Evolutionary conservation across 371 early-diverging fungal genomes (phyloP).

Genomic region (Mucor racemosus): DNA sequence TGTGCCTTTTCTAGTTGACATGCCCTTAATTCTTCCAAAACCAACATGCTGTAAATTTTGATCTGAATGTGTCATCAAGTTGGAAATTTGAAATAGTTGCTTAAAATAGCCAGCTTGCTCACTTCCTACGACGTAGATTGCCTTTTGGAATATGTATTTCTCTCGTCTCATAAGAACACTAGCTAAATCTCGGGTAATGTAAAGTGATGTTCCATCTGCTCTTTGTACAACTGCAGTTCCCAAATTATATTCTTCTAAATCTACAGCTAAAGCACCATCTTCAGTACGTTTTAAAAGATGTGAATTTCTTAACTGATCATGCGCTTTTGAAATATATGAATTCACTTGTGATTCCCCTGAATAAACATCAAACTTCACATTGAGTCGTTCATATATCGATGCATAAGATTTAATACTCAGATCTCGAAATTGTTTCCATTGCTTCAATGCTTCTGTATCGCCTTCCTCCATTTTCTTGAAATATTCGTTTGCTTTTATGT

Average conservation of each 20-base stretch:
- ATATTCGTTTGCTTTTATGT: constrained; percentile 86
- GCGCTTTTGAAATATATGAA: constrained; percentile 69
- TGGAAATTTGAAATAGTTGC: constrained; percentile 90
- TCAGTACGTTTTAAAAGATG: constrained; percentile 57
- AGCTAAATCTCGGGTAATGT: constrained; percentile 96
- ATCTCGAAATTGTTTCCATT: constrained; percentile 91
- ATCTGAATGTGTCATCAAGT: constrained; percentile 38
- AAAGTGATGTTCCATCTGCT: constrained; percentile 93
- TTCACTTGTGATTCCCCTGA: constrained; percentile 95
- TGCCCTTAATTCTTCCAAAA: constrained; percentile 95
- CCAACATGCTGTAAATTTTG: constrained; percentile 73
- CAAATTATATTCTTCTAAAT: constrained; percentile 75
- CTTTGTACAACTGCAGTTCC: constrained; percentile 82
- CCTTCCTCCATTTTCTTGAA: constrained; percentile 95
- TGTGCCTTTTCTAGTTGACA: constrained; percentile 96
- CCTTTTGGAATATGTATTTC: constrained; percentile 73
- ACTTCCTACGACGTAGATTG: constrained; percentile 92
- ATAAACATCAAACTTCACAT: constrained; percentile 94
- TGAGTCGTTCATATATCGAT: constrained; percentile 84
- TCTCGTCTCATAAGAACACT: constrained; percentile 85
- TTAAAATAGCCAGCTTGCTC: constrained; percentile 93
- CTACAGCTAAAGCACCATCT: constrained; percentile 78
- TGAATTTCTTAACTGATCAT: constrained; percentile 53
- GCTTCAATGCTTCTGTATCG: constrained; percentile 71
- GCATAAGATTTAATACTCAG: constrained; percentile 89